Percentiles rank a stretch among this genome's conserved stretches.
These are phyloP conservation scores for Kodamaea anthophila DNA, from an alignment of 1,139 yeast genomes.

Conservation along the genomic window DNA sequence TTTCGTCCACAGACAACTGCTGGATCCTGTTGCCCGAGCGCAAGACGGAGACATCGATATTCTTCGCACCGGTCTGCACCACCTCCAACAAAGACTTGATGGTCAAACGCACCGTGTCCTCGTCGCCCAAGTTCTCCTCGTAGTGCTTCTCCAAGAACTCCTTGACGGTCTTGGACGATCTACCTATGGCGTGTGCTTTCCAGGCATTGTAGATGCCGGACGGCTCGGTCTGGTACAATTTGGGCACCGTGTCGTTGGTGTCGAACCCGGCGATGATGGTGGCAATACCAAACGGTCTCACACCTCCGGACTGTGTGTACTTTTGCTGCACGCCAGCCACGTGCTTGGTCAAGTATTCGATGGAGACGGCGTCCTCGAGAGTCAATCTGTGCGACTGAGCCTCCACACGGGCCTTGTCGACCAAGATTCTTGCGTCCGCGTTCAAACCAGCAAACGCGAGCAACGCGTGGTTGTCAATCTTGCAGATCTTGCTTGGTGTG, in stretches of 20 bases:
- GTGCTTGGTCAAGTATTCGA: slow-evolving; percentile 88
- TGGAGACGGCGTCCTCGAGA: slow-evolving; percentile 87
- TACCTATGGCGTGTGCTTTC: slow-evolving; percentile 97
- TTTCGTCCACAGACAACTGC: slow-evolving; percentile 62
- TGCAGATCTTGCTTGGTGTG: slow-evolving; percentile 90
- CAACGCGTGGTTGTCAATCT: slow-evolving; percentile 83
- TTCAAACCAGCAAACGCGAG: slow-evolving; percentile 96
- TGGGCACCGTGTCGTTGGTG: slow-evolving; percentile 73
- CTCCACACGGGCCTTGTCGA: slow-evolving; percentile 93
- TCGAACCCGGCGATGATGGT: slow-evolving; percentile 96
- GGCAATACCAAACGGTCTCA: slow-evolving; percentile 91
- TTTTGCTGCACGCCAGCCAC: slow-evolving; percentile 97
- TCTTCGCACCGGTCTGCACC: slow-evolving; percentile 96
- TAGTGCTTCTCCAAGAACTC: slow-evolving; percentile 93
- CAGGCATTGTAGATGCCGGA: slow-evolving; percentile 98
- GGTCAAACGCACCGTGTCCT: slow-evolving; percentile 74
- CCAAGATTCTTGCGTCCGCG: slow-evolving; percentile 93
- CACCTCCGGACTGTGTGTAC: slow-evolving; percentile 98
- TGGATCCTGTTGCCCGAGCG: slow-evolving; percentile 55
- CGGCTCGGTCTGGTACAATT: slow-evolving; percentile 92
- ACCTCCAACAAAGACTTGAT: slow-evolving; percentile 88
- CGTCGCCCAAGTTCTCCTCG: slow-evolving; percentile 63
- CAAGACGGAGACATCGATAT: slow-evolving; percentile 88
- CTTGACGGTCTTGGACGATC: slow-evolving; percentile 90
- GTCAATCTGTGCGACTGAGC: slow-evolving; percentile 95